Evolutionary conservation across 352 stramenopile species (phyloP).

Genomic region (Globisporangium yorkense): DNA sequence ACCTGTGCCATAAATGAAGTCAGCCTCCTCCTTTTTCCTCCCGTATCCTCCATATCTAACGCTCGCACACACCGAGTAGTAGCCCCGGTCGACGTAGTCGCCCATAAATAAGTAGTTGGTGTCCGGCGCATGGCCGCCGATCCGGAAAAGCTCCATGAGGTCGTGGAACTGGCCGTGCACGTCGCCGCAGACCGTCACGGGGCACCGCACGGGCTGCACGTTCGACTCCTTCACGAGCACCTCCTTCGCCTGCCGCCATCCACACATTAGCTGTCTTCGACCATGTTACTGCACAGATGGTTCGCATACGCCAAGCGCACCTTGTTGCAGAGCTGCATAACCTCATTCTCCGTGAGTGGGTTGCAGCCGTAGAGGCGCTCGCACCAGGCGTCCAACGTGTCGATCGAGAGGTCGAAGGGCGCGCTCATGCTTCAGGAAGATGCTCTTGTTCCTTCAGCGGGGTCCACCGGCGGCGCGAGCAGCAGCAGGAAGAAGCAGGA

Average conservation of each 20-base stretch:
- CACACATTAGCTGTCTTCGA: not conserved
- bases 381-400: constrained; percentile 93
- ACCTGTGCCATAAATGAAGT: constrained; percentile 24
- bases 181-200: constrained; percentile 94
- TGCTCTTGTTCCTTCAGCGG: constrained; percentile 1
- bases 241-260: constrained; percentile 84
- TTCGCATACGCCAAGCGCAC: constrained; percentile 7
- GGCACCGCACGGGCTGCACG: constrained; percentile 93
- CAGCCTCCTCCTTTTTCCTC: too few relatives aligned
- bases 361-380: constrained; percentile 92
- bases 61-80: constrained; percentile 81
- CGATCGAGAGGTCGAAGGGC: constrained; percentile 72
- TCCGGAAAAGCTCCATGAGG: constrained; percentile 67
- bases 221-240: constrained; percentile 97
- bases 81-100: constrained; percentile 99
- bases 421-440: constrained; percentile 32
- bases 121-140: constrained; percentile 83
- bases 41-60: not conserved
- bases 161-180: constrained; percentile 66
- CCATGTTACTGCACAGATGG: not conserved
- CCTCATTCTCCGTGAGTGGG: constrained; percentile 92
- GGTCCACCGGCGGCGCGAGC: not conserved
- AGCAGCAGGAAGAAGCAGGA: not conserved
- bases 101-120: constrained; percentile 99
- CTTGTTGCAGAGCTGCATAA: constrained; percentile 93